Base-by-base conservation (phyloP, 2,329 filamentous ascomycete species). In the Dactylellina parvicollis region DNA sequence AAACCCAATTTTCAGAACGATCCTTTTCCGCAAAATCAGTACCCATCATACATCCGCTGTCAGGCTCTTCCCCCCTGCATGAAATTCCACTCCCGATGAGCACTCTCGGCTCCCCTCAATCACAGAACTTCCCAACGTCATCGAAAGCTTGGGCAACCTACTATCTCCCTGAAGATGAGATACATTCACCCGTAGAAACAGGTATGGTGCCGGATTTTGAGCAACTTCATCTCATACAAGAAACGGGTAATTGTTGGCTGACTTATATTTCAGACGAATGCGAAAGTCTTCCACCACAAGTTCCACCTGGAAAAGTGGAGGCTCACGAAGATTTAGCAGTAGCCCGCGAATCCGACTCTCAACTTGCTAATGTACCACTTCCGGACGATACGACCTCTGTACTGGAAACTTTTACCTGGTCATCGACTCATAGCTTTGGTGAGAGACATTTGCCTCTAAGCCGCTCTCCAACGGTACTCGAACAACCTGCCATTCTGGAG, bases 61-160 rank as follows among this genome's bases (percentile, higher is more conserved):
- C 14, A 14, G 34, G 34, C 14, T 30, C 28, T n/a, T n/a, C n/a
- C n/a, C n/a, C n/a, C n/a, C n/a, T n/a, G 3, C 28, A 56, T 20
- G n/a, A 34, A 22, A 30, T 71, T 14, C 16, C 22, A 7, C 65
- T 71, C 24, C 65, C 65, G 2, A 38, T 2, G 2, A 71, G 65
- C 10, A 20, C 9, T 10, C 10, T n/a, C 18, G n/a, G 42, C 8
- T 61, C 65, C 8, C 49, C 49, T 8, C 9, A 3, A 3, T 57
- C 57, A 9, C 32, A 56, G 10, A 32, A 2, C 7, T 49, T 71
- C 50, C 7, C 30, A 4, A 26, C 18, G 12, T 18, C 16, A 38
- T 12, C 38, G 5, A 16, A 40, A 24, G 2, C 36, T 36, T 42
- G n/a, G 3, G 8, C 4, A 28, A 16, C 49, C 1, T 38, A 38